Conservation (phyloP, 169 alveolate species). For the Eimeria nieschulzi region DNA sequence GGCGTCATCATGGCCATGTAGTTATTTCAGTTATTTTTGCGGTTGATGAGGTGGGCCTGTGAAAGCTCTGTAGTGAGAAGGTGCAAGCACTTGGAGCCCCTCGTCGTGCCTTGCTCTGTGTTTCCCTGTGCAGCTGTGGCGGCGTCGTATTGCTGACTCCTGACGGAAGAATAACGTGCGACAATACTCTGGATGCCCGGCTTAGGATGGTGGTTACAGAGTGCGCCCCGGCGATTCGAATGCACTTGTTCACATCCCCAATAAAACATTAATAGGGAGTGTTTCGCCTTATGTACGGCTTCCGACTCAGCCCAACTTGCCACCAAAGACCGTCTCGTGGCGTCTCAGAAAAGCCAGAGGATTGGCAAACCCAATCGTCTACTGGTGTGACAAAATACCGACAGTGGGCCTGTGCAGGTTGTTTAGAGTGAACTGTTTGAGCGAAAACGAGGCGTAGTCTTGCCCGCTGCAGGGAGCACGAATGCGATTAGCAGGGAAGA, state of each 20-base stretch:
- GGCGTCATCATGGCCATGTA: not conserved
- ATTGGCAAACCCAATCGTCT: too few species aligned
- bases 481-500: too few species aligned
- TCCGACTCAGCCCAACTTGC: not conserved
- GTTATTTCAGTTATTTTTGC: not conserved
- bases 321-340: too few species aligned
- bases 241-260: conserved; percentile 65
- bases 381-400: too few species aligned
- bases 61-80: too few species aligned
- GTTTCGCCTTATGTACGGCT: not conserved
- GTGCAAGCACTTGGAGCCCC: not conserved
- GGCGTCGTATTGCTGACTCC: conserved; percentile 81
- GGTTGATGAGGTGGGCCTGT: too few species aligned
- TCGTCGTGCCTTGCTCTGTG: not conserved
- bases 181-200: conserved; percentile 80
- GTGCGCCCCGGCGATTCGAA: conserved; percentile 74
- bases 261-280: conserved; percentile 26
- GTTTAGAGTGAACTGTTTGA: too few species aligned
- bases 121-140: conserved; percentile 79
- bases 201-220: conserved; percentile 69
- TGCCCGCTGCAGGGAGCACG: too few species aligned
- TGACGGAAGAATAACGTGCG: conserved; percentile 81
- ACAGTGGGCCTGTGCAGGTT: too few species aligned
- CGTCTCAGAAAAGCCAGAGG: too few species aligned
- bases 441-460: too few species aligned